Percentiles rank a stretch among this genome's conserved stretches.
phyloP scores from a whole-genome alignment of 139 green algal genomes.

The Tetradesmus obliquus region DNA sequence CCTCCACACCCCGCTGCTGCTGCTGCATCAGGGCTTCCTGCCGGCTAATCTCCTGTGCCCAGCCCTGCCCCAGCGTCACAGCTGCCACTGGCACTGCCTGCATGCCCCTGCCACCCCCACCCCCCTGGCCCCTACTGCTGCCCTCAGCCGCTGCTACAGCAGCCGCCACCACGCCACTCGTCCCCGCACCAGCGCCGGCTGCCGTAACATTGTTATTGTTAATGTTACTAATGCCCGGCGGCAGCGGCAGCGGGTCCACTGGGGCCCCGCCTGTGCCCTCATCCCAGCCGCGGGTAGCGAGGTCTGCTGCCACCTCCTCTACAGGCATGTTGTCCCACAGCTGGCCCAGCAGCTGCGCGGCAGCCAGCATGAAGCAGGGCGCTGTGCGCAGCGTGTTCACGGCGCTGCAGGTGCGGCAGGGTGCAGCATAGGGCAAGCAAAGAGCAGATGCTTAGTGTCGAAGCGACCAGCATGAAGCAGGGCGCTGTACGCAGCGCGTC shows the following conservation, averaged over 20 bases:
- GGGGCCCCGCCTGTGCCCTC: not conserved
- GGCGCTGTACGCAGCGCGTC: not conserved
- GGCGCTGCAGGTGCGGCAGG: not conserved
- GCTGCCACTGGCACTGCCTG: constrained; percentile 7
- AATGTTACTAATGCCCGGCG: not conserved
- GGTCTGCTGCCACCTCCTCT: not conserved
- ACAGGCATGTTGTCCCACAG: not conserved
- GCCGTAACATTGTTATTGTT: not conserved
- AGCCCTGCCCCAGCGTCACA: not conserved
- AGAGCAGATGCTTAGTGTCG: no score
- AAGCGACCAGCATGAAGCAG: not conserved
- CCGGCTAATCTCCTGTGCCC: not conserved
- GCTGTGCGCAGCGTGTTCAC: not conserved
- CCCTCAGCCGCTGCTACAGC: not conserved
- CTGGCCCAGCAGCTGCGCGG: not conserved
- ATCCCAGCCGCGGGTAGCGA: not conserved
- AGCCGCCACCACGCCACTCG: not conserved
- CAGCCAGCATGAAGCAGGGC: constrained; percentile 12
- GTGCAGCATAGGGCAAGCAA: no score
- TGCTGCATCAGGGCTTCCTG: constrained; percentile 14
- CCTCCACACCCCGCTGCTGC: not conserved
- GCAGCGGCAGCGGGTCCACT: not conserved
- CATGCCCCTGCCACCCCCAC: not conserved
- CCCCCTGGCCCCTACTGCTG: not conserved
- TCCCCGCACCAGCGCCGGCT: not conserved